phyloP scores from a whole-genome alignment of 495 filamentous ascomycete species.

The Tuber aestivum region DNA sequence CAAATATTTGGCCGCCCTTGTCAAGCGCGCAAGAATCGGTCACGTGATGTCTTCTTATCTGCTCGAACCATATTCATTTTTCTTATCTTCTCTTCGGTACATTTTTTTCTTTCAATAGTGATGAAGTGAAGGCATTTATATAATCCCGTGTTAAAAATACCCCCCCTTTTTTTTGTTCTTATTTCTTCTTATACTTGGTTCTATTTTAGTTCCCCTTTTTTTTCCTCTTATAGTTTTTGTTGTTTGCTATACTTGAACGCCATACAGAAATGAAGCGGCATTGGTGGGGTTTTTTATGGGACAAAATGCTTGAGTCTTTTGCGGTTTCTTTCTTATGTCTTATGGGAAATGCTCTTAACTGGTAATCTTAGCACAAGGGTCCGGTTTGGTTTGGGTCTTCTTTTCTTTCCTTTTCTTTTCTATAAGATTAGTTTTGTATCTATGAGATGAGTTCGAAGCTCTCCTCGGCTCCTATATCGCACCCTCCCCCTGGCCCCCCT shows the following conservation, averaged over 20 bases:
- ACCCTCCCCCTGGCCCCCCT: neutral
- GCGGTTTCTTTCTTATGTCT: constrained; percentile 28
- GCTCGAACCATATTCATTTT: constrained; percentile 28
- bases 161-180: constrained; percentile 15
- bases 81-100: constrained; percentile 33
- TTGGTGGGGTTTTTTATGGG: constrained; percentile 22
- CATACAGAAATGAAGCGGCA: constrained; percentile 36
- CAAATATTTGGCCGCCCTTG: neutral
- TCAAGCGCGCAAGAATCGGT: constrained; percentile 4
- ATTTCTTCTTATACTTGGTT: constrained; percentile 22
- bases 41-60: constrained; percentile 14
- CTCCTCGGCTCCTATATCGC: neutral
- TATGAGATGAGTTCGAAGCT: neutral
- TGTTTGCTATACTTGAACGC: constrained; percentile 31
- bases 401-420: constrained; percentile 29
- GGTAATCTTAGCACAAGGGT: constrained; percentile 33
- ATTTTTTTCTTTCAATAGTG: constrained; percentile 28
- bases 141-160: constrained; percentile 39
- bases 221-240: constrained; percentile 5
- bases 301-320: constrained; percentile 33
- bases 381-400: constrained; percentile 22
- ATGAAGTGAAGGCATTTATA: constrained; percentile 37
- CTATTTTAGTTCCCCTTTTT: constrained; percentile 16
- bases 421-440: neutral
- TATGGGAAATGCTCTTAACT: constrained; percentile 29